phyloP scores from a whole-genome alignment of 2,329 filamentous ascomycete species.

The Plenodomus biglobosus region DNA sequence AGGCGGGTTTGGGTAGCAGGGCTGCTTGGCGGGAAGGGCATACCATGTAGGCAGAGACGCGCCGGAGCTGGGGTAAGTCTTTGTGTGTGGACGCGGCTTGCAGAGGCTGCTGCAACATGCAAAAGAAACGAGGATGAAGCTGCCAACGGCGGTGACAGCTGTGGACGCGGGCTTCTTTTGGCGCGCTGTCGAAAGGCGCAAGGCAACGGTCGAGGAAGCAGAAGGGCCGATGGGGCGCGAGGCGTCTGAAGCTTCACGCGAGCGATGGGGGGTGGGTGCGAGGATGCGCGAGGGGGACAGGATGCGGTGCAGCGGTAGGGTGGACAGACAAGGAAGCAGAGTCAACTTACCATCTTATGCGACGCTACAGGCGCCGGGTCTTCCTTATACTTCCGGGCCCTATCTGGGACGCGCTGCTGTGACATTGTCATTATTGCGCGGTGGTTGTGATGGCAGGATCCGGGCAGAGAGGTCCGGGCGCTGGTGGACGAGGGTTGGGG shows the following conservation, averaged over 20 bases:
- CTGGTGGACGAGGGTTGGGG: conserved; percentile 32
- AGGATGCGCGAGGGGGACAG: conserved; percentile 8
- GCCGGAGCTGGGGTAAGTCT: conserved; percentile 38
- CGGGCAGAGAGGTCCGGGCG: conserved; percentile 38
- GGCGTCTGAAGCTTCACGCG: conserved; percentile 15
- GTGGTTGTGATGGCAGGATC: conserved; percentile 36
- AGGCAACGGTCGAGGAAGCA: conserved; percentile 38
- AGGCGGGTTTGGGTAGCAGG: conserved; percentile 33
- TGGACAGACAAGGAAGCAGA: conserved; percentile 36
- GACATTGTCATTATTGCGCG: conserved; percentile 47
- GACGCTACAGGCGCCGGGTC: conserved; percentile 49
- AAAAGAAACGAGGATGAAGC: conserved; percentile 41
- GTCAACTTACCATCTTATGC: conserved; percentile 48
- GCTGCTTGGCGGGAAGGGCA: conserved; percentile 45
- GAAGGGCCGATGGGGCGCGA: conserved; percentile 17
- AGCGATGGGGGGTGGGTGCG: conserved; percentile 7
- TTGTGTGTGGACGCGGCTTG: conserved; percentile 41
- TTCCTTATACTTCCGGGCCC: conserved; percentile 49
- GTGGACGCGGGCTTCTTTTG: conserved; percentile 16
- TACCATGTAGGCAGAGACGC: conserved; percentile 47
- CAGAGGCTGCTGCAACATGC: conserved; percentile 45
- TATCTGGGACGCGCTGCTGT: conserved; percentile 45
- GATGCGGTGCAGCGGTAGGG: not conserved
- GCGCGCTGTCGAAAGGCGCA: conserved; percentile 22
- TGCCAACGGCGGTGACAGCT: conserved; percentile 29